These are phyloP conservation scores for Chloris gayana DNA, from an alignment of 176 grass and related monocot genomes.

Conservation along the genomic window DNA sequence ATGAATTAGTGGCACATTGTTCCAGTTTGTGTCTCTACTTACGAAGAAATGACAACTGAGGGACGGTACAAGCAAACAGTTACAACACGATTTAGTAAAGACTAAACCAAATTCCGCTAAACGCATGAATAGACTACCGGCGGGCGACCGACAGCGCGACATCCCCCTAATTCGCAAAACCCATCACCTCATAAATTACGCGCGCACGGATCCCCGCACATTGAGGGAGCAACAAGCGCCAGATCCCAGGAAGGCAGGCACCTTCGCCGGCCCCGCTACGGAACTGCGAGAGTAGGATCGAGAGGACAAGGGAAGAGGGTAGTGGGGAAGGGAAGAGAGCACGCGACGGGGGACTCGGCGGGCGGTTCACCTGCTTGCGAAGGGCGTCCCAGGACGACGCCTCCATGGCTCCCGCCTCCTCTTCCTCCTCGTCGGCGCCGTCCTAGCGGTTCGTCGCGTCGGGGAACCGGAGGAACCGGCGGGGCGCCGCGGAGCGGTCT, in stretches of 20 bases:
- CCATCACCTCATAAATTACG: constrained; percentile 7
- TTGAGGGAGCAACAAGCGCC: background rate
- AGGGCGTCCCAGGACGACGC: constrained; percentile 97
- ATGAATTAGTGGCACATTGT: constrained; percentile 11
- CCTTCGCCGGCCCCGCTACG: background rate
- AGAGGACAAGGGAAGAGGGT: background rate
- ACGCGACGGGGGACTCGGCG: background rate
- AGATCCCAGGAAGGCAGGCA: constrained; percentile 12
- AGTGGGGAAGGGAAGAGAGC: too few species aligned
- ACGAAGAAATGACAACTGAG: background rate
- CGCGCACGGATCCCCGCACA: background rate
- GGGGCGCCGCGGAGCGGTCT: background rate
- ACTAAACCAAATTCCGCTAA: background rate
- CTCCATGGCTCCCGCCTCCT: constrained; percentile 58
- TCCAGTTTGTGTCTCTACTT: background rate
- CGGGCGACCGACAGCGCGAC: background rate
- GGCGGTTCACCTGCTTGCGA: constrained; percentile 83
- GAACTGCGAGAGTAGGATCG: background rate
- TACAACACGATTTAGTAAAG: background rate
- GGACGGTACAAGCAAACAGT: background rate
- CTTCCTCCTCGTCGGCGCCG: constrained; percentile 3
- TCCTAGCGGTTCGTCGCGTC: background rate
- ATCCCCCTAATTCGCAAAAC: background rate
- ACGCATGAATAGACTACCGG: background rate
- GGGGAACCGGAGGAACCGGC: constrained; percentile 24